Evolutionary conservation across 2,329 filamentous ascomycete species (phyloP).

Genomic region (Trichoderma atrobrunneum): DNA sequence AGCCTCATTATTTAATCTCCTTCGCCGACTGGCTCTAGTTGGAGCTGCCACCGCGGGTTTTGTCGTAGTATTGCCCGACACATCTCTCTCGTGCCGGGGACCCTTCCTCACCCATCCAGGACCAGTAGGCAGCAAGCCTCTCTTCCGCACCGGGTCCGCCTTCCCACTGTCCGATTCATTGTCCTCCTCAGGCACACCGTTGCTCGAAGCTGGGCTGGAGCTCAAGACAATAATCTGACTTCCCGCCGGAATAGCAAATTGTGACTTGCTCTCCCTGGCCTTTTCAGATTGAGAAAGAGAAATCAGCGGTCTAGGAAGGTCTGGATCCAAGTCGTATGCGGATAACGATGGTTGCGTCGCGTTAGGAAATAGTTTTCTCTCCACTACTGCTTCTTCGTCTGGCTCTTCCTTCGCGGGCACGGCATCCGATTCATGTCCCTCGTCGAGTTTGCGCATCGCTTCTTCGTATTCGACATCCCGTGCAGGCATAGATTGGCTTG

Average conservation of each 20-base stretch:
- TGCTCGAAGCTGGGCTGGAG: conserved; percentile 27
- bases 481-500: conserved; percentile 21
- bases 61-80: neutral
- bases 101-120: conserved; percentile 26
- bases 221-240: conserved; percentile 34
- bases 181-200: conserved; percentile 21
- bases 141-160: conserved; percentile 22
- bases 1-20: neutral
- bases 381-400: conserved; percentile 22
- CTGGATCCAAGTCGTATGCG: neutral
- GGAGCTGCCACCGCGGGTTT: too few species aligned
- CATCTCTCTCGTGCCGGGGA: neutral
- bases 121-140: conserved; percentile 22
- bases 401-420: conserved; percentile 27
- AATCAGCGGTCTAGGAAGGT: neutral
- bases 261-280: conserved; percentile 24
- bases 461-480: conserved; percentile 42
- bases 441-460: conserved; percentile 43
- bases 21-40: neutral
- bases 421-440: conserved; percentile 28
- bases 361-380: conserved; percentile 31
- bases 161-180: conserved; percentile 25
- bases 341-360: conserved; percentile 31
- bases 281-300: conserved; percentile 18
- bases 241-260: conserved; percentile 29